phyloP scores from a whole-genome alignment of 306 rosid species.

The Carpinus fangiana region DNA sequence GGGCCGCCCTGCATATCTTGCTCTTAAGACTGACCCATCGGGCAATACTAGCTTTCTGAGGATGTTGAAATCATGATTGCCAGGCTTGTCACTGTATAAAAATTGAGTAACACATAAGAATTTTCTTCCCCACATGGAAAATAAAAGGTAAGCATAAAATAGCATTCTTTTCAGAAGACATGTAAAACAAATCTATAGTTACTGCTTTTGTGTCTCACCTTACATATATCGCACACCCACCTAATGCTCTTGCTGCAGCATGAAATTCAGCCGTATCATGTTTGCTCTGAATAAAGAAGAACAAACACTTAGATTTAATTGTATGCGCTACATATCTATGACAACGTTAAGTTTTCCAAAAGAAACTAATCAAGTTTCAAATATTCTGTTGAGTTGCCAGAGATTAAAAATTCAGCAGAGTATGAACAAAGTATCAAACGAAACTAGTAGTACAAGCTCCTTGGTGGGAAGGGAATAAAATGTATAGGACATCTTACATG shows the following conservation, averaged over 20 bases:
- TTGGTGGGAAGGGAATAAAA: conserved; percentile 6
- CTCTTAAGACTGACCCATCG: conserved; percentile 71
- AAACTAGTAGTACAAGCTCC: not conserved
- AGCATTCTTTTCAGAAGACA: not conserved
- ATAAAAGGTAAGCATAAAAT: not conserved
- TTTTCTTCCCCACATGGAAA: not conserved
- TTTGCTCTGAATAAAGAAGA: conserved; percentile 50
- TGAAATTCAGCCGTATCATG: conserved; percentile 75
- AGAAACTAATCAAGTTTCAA: not conserved
- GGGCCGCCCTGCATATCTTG: conserved; percentile 66
- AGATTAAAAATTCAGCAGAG: not conserved
- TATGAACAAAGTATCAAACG: conserved; percentile 18
- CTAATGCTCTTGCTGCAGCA: conserved; percentile 83
- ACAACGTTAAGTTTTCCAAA: not conserved
- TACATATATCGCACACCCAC: conserved; percentile 73
- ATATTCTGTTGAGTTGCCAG: not conserved
- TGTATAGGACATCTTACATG: conserved; percentile 43
- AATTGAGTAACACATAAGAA: conserved; percentile 10
- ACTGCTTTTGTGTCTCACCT: conserved; percentile 42
- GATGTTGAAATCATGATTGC: conserved; percentile 64
- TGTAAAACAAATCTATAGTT: not conserved
- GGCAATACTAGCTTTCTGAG: conserved; percentile 62
- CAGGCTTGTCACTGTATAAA: conserved; percentile 61
- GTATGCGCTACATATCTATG: not conserved
- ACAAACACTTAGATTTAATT: conserved; percentile 2